Evolutionary conservation across 306 rosid species (phyloP), one percentile per base, ranked within the genome.

Genomic region (Fragaria nilgerrensis): DNA sequence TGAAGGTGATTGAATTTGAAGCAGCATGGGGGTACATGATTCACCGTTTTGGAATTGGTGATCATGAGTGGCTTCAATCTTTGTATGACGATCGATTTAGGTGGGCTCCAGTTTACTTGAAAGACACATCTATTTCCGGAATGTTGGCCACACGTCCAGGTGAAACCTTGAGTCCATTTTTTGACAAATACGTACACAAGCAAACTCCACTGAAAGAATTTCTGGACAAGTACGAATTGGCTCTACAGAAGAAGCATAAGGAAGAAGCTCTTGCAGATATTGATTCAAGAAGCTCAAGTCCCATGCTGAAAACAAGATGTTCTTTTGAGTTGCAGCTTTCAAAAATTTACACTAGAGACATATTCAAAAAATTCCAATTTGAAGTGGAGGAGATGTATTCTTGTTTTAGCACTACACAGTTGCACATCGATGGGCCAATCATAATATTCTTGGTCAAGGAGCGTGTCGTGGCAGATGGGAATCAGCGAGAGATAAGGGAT

Each of bases 331-430:
- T 84, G 70, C 98, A 92, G 88, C 89, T 94, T 75, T 94, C 98
- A 34, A 88, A 82, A 86, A 78, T 89, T 62, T 94, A 86, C 86
- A 94, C 96, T 1, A 81, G 85, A 76, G 95, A 89, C 59, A 83
- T 90, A 49, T 94, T 94, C 86, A 85, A 27, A 29, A 94, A 86
- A 86, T 94, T 92, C 77, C 98, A 94, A 74, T 72, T 80, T 7
- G 98, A 94, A 89, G 96, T 92, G 80, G 97, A 89, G 84, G 98
- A 92, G 88, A 89, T 94, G 96, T 89, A 85, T 43, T 90, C 97
- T 75, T 94, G 98, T 83, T 92, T 90, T 53, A 88, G 98, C 75
- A 92, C 98, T 2, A 94, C 92, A 23, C 95, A 90, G 68, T 67
- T 94, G 41, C 98, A 94, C 20, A 77, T 92, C 22, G 96, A 94